Evolutionary conservation across 169 alveolate species (phyloP).

Genomic region (Condylostoma magnum): DNA sequence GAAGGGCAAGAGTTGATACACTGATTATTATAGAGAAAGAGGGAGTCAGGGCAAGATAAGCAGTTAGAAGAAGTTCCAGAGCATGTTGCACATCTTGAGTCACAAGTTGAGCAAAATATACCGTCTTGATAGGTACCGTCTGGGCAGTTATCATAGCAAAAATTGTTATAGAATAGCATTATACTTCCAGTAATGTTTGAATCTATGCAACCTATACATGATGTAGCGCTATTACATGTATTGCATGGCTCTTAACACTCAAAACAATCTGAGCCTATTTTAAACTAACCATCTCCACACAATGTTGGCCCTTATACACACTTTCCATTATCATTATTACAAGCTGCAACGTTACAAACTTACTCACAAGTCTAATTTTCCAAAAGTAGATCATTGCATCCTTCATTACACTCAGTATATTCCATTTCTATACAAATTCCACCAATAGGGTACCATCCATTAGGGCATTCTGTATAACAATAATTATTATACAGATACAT

Average conservation of each 20-base stretch:
- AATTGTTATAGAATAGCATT: neutral
- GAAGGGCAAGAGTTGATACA: neutral
- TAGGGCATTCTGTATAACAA: conserved; percentile 15
- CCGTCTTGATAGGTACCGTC: neutral
- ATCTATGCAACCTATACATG: conserved; percentile 7
- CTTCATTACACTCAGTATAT: conserved; percentile 11
- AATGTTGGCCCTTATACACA: neutral
- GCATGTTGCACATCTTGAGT: neutral
- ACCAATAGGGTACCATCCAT: neutral
- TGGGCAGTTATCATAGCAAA: neutral
- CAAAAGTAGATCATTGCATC: neutral
- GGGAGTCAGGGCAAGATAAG: neutral
- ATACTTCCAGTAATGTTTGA: neutral
- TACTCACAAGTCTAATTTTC: conserved; percentile 5
- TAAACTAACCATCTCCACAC: conserved; percentile 18
- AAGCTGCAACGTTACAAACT: conserved; percentile 22
- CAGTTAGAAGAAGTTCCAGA: neutral
- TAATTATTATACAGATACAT: neutral
- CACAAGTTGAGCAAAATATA: neutral
- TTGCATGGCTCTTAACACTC: conserved; percentile 21
- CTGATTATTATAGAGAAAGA: neutral
- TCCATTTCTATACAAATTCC: neutral
- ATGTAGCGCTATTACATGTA: conserved; percentile 1
- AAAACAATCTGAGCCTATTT: conserved; percentile 2
- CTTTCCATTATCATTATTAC: conserved; percentile 16